Percentiles rank a stretch among this genome's conserved stretches.
Evolutionary conservation across 306 rosid species (phyloP).

Genomic region (Spatholobus suberectus): DNA sequence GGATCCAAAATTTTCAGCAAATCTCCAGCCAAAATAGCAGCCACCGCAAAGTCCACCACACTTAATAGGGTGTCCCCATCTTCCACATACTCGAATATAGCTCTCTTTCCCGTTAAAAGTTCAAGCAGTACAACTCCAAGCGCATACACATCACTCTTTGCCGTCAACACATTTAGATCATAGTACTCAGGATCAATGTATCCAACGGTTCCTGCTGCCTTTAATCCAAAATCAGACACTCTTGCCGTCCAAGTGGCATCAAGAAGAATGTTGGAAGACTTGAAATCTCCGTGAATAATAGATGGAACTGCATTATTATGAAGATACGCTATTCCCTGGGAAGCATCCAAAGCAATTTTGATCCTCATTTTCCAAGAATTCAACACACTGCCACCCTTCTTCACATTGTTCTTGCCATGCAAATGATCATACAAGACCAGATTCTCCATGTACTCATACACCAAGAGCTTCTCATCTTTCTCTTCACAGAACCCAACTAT

Average conservation of each 20-base stretch:
- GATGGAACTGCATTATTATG: slow-evolving; percentile 75
- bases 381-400: slow-evolving; percentile 52
- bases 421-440: slow-evolving; percentile 72
- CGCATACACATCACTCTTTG: slow-evolving; percentile 81
- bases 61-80: slow-evolving; percentile 33
- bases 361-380: slow-evolving; percentile 79
- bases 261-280: slow-evolving; percentile 71
- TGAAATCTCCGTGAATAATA: slow-evolving; percentile 71
- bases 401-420: slow-evolving; percentile 64
- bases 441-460: slow-evolving; percentile 77
- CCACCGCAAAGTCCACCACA: slow-evolving; percentile 56
- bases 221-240: slow-evolving; percentile 71
- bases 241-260: slow-evolving; percentile 68
- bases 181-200: slow-evolving; percentile 75
- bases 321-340: slow-evolving; percentile 75
- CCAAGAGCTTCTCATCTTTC: slow-evolving; percentile 71
- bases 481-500: slow-evolving; percentile 74
- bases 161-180: slow-evolving; percentile 59
- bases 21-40: not conserved
- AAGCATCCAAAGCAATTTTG: slow-evolving; percentile 72
- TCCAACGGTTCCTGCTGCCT: slow-evolving; percentile 54
- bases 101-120: slow-evolving; percentile 78
- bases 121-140: slow-evolving; percentile 78
- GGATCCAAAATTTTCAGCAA: not conserved
- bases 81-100: slow-evolving; percentile 57